Conservation (phyloP, 371 early-diverging fungal species). For the Rhizopus arrhizus region DNA sequence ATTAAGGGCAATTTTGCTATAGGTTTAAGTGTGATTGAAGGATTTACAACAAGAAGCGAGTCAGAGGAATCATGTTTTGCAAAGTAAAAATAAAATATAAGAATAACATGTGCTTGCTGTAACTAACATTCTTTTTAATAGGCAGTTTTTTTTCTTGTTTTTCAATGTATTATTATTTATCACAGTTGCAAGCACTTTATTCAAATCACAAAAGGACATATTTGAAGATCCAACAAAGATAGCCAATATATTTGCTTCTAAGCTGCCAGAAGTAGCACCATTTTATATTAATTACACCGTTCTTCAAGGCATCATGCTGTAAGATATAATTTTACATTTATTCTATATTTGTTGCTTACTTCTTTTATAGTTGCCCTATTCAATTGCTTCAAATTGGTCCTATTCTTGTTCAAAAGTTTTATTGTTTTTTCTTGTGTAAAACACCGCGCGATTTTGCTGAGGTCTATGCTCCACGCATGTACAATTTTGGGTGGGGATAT, state of each 20-base stretch:
- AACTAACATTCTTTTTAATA: slow-evolving; percentile 37
- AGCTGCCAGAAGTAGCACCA: slow-evolving; percentile 66
- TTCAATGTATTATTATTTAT: slow-evolving; percentile 89
- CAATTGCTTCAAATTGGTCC: slow-evolving; percentile 66
- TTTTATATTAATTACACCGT: slow-evolving; percentile 71
- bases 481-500: slow-evolving; percentile 71
- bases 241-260: slow-evolving; percentile 70
- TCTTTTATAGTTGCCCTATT: slow-evolving; percentile 52
- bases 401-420: slow-evolving; percentile 56
- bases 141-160: slow-evolving; percentile 86
- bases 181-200: slow-evolving; percentile 77
- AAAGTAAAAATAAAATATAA: slow-evolving; percentile 48
- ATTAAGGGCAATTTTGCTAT: neutral
- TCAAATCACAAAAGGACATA: slow-evolving; percentile 72
- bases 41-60: slow-evolving; percentile 69
- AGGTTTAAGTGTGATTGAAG: slow-evolving; percentile 59
- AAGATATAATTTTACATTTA: slow-evolving; percentile 9
- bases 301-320: slow-evolving; percentile 62
- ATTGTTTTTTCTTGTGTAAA: slow-evolving; percentile 53
- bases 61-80: slow-evolving; percentile 68
- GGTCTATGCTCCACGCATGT: slow-evolving; percentile 63
- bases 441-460: slow-evolving; percentile 74
- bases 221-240: slow-evolving; percentile 68
- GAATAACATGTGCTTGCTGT: neutral
- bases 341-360: neutral